Evolutionary conservation across 2,329 filamentous ascomycete genomes (phyloP).

Genomic region (Neocatenulostroma microsporum): DNA sequence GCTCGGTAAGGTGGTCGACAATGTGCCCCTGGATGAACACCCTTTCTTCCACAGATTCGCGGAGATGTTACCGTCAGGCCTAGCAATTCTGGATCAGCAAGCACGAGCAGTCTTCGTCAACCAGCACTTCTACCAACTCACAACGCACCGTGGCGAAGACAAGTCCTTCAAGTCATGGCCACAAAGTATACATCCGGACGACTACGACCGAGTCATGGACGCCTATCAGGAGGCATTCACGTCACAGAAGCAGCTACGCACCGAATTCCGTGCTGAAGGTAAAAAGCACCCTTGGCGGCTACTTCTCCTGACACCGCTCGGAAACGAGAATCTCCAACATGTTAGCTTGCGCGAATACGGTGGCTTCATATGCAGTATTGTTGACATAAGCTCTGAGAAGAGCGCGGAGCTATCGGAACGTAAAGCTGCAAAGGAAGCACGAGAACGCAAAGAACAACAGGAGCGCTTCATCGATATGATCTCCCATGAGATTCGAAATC

Average conservation of each 20-base stretch:
- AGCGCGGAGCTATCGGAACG: slow-evolving; percentile 36
- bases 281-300: slow-evolving; percentile 32
- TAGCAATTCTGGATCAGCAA: slow-evolving; percentile 38
- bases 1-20: slow-evolving; percentile 11
- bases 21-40: slow-evolving; percentile 29
- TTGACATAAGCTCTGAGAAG: slow-evolving; percentile 42
- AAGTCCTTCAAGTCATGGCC: slow-evolving; percentile 40
- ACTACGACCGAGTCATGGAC: slow-evolving; percentile 39
- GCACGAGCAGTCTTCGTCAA: slow-evolving; percentile 42
- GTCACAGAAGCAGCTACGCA: slow-evolving; percentile 31
- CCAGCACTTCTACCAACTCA: slow-evolving; percentile 40
- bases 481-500: slow-evolving; percentile 33
- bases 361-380: slow-evolving; percentile 40
- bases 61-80: slow-evolving; percentile 39
- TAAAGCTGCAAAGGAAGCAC: slow-evolving; percentile 36
- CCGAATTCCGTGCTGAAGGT: slow-evolving; percentile 36
- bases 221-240: slow-evolving; percentile 38
- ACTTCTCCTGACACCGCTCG: slow-evolving; percentile 36
- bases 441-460: slow-evolving; percentile 39
- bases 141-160: slow-evolving; percentile 33
- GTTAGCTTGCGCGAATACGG: slow-evolving; percentile 28
- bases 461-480: slow-evolving; percentile 37
- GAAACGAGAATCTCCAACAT: slow-evolving; percentile 30
- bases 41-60: slow-evolving; percentile 39
- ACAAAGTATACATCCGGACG: slow-evolving; percentile 38